A percentile compares a stretch with the other conserved stretches of the same genome.
Evolutionary conservation across 2,329 filamentous ascomycete species (phyloP).

Genomic region (Madurella fahalii): DNA sequence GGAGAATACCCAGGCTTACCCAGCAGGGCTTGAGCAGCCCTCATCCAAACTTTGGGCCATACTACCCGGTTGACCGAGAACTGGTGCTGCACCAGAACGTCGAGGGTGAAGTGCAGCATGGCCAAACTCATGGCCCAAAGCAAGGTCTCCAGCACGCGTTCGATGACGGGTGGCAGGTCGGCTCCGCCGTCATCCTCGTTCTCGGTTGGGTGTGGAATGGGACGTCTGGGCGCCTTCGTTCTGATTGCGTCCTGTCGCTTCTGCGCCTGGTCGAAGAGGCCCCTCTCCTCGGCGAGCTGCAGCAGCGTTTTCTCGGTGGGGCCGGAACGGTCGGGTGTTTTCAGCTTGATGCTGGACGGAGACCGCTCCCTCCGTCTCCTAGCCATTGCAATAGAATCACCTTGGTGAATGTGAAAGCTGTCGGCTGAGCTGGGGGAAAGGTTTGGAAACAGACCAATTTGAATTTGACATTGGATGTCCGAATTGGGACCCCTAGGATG

Average conservation of each 20-base stretch:
- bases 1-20: conserved; percentile 37
- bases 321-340: conserved; percentile 64
- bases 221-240: conserved; percentile 11
- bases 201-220: conserved; percentile 2
- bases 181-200: conserved; percentile 31
- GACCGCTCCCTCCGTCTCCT: conserved; percentile 47
- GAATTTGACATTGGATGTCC: not conserved
- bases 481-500: no score
- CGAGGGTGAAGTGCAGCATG: conserved; percentile 72
- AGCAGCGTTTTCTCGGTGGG: conserved; percentile 65
- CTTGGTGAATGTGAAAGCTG: no score
- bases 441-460: not conserved
- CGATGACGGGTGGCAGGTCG: conserved; percentile 41
- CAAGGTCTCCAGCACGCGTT: conserved; percentile 51
- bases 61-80: conserved; percentile 61
- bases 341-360: conserved; percentile 54
- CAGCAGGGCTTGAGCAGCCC: conserved; percentile 50
- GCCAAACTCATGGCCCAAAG: conserved; percentile 60
- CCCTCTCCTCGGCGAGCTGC: conserved; percentile 63
- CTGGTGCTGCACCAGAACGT: conserved; percentile 74
- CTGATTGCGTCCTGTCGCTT: conserved; percentile 36
- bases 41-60: conserved; percentile 52
- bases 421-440: not conserved
- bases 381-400: conserved; percentile 36
- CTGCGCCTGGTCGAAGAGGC: conserved; percentile 52